Base-by-base conservation (phyloP, 129 eudicot species). In the Lactuca sativa region DNA sequence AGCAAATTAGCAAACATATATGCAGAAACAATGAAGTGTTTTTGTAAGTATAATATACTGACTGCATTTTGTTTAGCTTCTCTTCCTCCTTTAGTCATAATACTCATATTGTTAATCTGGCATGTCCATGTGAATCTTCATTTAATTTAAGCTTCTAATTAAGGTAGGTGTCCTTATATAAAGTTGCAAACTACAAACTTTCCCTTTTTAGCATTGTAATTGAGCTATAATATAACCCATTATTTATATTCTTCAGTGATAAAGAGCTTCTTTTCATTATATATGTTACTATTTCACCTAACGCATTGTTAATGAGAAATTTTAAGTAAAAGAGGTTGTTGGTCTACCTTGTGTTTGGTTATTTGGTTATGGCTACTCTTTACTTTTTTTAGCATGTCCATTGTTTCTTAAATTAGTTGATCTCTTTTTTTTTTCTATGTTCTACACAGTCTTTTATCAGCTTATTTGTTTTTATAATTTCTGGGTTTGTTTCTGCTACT, bases 271-370 rank as follows among this genome's bases (percentile, higher is more conserved):
- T 58, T 66, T 64, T 25, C 32, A 63, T 49, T 62, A 21, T 16
- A 60, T 25, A 6, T 41, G 13, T 64, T 58, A 56, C 57, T 31
- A 16, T 25, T 37, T 61, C 64, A 70, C 66, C 73, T 62, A 55
- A 58, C 47, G 38, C 31, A 9, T 4, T 18, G 53, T 53, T 66
- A 18, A 62, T 38, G 16, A 16, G 66, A 31, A 52, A 58, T 62
- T 69, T 58, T 36, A 56, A 59, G 16, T 44, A 55, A n/a, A n/a
- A 21, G 43, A 51, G 67, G 75, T 85, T 82, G 82, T 69, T 82
- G 66, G 80, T 78, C 86, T 71, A 74, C 78, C 51, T 49, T 15
- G 53, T 70, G 73, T 71, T 67, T 66, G 12, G 70, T 41, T 21
- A 49, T 32, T 73, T 66, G 12, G 70, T 41, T 21, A 49, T 32